These are phyloP conservation scores for Talaromyces proteolyticus DNA, from an alignment of 495 filamentous ascomycete genomes.

Conservation along the genomic window DNA sequence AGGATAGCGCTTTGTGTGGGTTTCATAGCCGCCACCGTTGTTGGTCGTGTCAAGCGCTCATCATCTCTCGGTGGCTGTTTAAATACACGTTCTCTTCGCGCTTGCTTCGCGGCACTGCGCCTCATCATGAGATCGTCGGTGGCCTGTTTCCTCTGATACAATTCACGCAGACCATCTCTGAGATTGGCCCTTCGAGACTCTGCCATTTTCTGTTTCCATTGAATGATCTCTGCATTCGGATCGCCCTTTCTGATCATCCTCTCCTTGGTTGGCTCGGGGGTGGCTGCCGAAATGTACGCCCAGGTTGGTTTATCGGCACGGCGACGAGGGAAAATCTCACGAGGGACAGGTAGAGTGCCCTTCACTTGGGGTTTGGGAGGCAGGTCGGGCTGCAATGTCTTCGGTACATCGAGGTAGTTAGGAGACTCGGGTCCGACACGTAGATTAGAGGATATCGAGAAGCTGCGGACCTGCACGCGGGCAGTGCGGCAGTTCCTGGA, in stretches of 20 bases:
- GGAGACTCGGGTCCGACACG: constrained; percentile 61
- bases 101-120: constrained; percentile 29
- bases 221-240: constrained; percentile 42
- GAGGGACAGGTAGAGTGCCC: constrained; percentile 66
- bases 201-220: constrained; percentile 60
- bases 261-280: constrained; percentile 27
- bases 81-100: constrained; percentile 38
- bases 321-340: constrained; percentile 53
- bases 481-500: constrained; percentile 35
- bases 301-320: constrained; percentile 45
- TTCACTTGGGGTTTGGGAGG: constrained; percentile 47
- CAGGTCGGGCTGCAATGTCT: constrained; percentile 38
- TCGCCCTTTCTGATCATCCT: constrained; percentile 22
- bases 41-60: constrained; percentile 53
- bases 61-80: constrained; percentile 49
- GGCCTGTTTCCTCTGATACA: constrained; percentile 48
- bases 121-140: constrained; percentile 29
- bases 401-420: constrained; percentile 66
- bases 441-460: constrained; percentile 30
- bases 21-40: constrained; percentile 36
- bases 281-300: constrained; percentile 44
- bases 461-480: constrained; percentile 39
- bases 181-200: constrained; percentile 55
- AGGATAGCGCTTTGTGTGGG: constrained; percentile 31
- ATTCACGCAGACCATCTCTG: constrained; percentile 52